Percentiles rank a stretch among this genome's conserved stretches.
Evolutionary conservation across 2,329 filamentous ascomycete species (phyloP).

Genomic region (Pyrenophora tritici-repentis): DNA sequence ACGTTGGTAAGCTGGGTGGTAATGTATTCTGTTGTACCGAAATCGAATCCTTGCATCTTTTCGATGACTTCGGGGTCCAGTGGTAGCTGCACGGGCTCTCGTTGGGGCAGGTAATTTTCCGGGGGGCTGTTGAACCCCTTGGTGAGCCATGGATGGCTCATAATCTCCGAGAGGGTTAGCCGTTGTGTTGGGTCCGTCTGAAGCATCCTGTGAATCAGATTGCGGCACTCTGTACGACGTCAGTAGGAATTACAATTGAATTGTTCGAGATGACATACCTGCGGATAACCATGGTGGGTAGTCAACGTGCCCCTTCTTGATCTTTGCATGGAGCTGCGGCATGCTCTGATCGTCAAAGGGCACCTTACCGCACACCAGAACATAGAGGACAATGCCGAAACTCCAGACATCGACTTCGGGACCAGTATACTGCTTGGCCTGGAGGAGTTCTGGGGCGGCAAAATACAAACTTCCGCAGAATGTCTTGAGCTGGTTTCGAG

Average conservation of each 20-base stretch:
- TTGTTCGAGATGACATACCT: slow-evolving; percentile 61
- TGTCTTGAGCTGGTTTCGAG: slow-evolving; percentile 83
- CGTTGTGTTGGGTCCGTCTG: slow-evolving; percentile 90
- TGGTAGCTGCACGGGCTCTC: slow-evolving; percentile 84
- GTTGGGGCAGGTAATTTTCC: slow-evolving; percentile 82
- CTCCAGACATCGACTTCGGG: slow-evolving; percentile 99
- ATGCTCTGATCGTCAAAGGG: slow-evolving; percentile 99
- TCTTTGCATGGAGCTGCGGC: slow-evolving; percentile 96
- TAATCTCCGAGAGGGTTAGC: slow-evolving; percentile 86
- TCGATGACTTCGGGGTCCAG: slow-evolving; percentile 82
- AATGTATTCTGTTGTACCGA: slow-evolving; percentile 85
- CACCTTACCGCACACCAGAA: slow-evolving; percentile 95
- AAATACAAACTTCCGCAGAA: slow-evolving; percentile 99
- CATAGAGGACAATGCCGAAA: slow-evolving; percentile 97
- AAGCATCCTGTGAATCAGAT: slow-evolving; percentile 91
- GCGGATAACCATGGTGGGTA: slow-evolving; percentile 91
- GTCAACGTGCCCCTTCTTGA: slow-evolving; percentile 95
- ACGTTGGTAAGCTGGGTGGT: slow-evolving; percentile 78
- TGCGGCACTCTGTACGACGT: slow-evolving; percentile 75
- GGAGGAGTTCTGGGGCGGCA: slow-evolving; percentile 90
- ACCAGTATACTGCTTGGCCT: slow-evolving; percentile 91
- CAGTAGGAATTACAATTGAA: not conserved
- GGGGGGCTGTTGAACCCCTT: slow-evolving; percentile 87
- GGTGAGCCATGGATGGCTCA: slow-evolving; percentile 93
- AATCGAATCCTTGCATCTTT: slow-evolving; percentile 98